phyloP scores from a whole-genome alignment of 1,284 basidiomycete genomes.

The Meira miltonrushii region DNA sequence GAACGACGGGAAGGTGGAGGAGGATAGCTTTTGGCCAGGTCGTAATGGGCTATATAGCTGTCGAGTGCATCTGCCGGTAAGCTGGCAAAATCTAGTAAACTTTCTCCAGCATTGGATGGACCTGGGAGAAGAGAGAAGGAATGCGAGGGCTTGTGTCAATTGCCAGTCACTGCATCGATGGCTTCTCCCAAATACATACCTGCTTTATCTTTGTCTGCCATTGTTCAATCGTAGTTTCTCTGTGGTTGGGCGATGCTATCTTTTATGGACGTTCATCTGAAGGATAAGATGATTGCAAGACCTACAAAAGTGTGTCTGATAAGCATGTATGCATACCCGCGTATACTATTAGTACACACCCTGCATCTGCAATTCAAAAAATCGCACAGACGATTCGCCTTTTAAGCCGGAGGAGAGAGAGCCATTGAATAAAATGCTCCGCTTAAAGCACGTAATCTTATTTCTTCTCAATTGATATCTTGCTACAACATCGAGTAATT shows the following conservation, averaged over 20 bases:
- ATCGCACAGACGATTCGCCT: too few relatives aligned
- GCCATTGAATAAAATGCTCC: too few relatives aligned
- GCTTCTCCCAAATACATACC: background rate
- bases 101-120: constrained; percentile 11
- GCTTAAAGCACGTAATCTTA: too few relatives aligned
- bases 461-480: too few relatives aligned
- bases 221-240: constrained; percentile 8
- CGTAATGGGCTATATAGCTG: constrained; percentile 35
- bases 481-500: too few relatives aligned
- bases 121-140: background rate
- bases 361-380: too few relatives aligned
- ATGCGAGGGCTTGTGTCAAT: background rate
- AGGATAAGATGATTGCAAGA: background rate
- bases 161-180: background rate
- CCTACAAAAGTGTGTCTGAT: too few relatives aligned
- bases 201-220: constrained; percentile 11
- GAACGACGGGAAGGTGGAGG: constrained; percentile 13
- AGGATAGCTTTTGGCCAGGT: constrained; percentile 32
- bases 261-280: background rate
- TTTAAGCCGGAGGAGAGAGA: too few relatives aligned
- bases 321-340: too few relatives aligned
- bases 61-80: constrained; percentile 30
- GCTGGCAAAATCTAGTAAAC: constrained; percentile 33
- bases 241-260: background rate
- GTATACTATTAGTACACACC: too few relatives aligned